A percentile compares a stretch with the other conserved stretches of the same genome.
phyloP scores from a whole-genome alignment of 208 protist species.

The Crithidia sp. region DNA sequence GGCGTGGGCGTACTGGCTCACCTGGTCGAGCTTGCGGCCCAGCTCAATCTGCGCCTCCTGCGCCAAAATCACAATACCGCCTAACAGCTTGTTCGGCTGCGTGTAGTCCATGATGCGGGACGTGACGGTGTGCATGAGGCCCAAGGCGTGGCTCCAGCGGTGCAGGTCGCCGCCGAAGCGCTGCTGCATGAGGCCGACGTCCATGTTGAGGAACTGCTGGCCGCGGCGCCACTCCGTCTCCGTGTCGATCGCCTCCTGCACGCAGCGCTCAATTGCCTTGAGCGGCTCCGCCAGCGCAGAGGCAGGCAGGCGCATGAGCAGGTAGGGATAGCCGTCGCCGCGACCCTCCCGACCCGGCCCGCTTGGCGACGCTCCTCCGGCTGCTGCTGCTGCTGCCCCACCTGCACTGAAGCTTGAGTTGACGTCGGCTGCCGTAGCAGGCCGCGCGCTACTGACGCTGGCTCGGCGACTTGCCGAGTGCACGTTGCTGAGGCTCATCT shows the following conservation, averaged over 20 bases:
- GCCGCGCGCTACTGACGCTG: slow-evolving; percentile 7
- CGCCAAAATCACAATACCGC: slow-evolving; percentile 84
- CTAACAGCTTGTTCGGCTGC: slow-evolving; percentile 83
- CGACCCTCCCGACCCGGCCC: background rate
- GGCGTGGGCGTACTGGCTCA: slow-evolving; percentile 74
- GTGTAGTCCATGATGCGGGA: slow-evolving; percentile 86
- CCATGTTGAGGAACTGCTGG: slow-evolving; percentile 86
- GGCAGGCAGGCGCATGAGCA: slow-evolving; percentile 57
- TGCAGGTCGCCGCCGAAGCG: slow-evolving; percentile 76
- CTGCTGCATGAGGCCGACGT: slow-evolving; percentile 84
- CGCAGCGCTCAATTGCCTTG: slow-evolving; percentile 76
- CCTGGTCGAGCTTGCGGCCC: slow-evolving; percentile 80
- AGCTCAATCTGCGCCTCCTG: slow-evolving; percentile 88
- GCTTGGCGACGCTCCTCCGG: background rate
- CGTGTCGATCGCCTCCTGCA: slow-evolving; percentile 73
- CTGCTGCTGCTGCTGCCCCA: slow-evolving; percentile 4
- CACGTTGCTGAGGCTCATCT: slow-evolving; percentile 5
- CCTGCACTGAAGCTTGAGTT: background rate
- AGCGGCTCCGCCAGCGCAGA: slow-evolving; percentile 68
- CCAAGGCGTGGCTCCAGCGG: slow-evolving; percentile 71
- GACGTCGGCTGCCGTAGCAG: slow-evolving; percentile 8
- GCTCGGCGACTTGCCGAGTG: slow-evolving; percentile 13
- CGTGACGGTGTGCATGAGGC: slow-evolving; percentile 71
- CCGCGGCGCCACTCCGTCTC: slow-evolving; percentile 85
- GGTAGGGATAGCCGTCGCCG: slow-evolving; percentile 52